phyloP scores from a whole-genome alignment of 2,329 filamentous ascomycete species.

The Corynespora cassiicola region DNA sequence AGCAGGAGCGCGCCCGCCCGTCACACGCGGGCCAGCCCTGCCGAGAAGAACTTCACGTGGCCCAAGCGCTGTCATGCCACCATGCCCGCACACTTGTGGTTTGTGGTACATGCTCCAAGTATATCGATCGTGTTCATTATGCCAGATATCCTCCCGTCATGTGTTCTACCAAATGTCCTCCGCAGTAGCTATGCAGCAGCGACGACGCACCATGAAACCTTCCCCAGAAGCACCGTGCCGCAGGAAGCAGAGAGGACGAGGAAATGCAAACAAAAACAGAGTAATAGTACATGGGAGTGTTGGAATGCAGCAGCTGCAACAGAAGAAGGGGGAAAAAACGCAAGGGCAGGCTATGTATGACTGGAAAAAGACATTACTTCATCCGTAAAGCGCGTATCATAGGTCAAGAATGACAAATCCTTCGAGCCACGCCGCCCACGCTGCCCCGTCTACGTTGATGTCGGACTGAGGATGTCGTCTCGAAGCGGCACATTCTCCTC shows the following conservation, averaged over 20 bases:
- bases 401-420: neutral
- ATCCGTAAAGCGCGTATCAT: neutral
- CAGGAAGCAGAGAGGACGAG: neutral
- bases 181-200: too few relatives aligned
- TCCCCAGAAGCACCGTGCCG: too few relatives aligned
- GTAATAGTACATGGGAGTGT: slow-evolving; percentile 6
- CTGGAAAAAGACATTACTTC: neutral
- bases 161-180: too few relatives aligned
- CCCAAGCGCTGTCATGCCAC: too few relatives aligned
- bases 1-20: too few relatives aligned
- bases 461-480: slow-evolving; percentile 26
- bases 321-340: slow-evolving; percentile 1
- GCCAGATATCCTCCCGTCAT: too few relatives aligned
- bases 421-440: neutral
- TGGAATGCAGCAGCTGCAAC: neutral
- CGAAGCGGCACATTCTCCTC: slow-evolving; percentile 5
- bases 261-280: neutral
- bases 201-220: too few relatives aligned
- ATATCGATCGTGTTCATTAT: too few relatives aligned
- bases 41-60: too few relatives aligned
- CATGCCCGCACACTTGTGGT: too few relatives aligned
- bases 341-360: neutral
- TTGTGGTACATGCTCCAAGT: too few relatives aligned
- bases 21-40: too few relatives aligned
- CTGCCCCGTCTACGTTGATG: slow-evolving; percentile 6